Evolutionary conservation across 345 rosid genomes (phyloP).

Genomic region (Eucalyptus decipiens): DNA sequence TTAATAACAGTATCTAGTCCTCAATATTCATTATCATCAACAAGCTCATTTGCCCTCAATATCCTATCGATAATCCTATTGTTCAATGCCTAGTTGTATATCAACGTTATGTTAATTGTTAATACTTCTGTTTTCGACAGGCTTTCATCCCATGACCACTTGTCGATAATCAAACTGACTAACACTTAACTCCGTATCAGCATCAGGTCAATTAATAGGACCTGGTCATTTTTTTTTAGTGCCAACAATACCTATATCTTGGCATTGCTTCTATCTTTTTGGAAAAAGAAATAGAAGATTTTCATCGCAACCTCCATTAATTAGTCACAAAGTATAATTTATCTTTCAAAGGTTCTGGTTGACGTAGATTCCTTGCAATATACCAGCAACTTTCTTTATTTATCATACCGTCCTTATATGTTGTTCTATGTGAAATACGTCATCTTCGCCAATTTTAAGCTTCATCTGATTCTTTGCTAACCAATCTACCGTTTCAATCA

Average conservation of each 20-base stretch:
- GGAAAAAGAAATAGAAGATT: neutral
- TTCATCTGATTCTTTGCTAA: neutral
- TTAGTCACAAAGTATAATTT: neutral
- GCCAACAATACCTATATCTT: neutral
- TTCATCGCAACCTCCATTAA: neutral
- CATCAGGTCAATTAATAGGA: neutral
- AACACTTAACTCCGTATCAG: neutral
- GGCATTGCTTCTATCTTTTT: neutral
- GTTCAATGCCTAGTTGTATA: no score
- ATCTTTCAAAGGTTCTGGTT: neutral
- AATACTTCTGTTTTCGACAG: no score
- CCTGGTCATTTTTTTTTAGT: no score
- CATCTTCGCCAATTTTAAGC: neutral
- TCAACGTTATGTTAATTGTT: no score
- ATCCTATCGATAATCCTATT: no score
- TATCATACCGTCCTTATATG: neutral
- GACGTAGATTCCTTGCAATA: neutral
- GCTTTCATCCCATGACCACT: neutral
- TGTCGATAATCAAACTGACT: neutral
- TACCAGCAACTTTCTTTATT: neutral
- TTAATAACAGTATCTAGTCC: no score
- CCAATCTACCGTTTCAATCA: neutral
- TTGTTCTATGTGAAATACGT: neutral
- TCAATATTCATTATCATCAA: no score
- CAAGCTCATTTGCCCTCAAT: no score